A percentile compares a stretch with the other conserved stretches of the same genome.
Evolutionary conservation across 1,284 basidiomycete species (phyloP).

Genomic region (Dichomitus squalens): DNA sequence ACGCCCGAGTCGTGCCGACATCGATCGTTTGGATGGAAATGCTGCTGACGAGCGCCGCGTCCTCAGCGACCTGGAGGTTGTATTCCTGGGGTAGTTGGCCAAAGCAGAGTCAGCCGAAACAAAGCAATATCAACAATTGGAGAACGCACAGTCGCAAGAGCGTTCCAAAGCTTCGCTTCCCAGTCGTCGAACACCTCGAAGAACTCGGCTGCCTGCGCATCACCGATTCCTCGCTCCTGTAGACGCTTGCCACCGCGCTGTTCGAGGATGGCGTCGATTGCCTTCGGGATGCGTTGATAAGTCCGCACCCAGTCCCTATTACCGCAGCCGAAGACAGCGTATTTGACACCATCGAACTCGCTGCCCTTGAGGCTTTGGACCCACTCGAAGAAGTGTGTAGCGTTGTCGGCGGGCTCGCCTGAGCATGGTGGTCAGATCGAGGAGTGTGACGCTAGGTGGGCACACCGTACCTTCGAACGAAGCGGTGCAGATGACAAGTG

Average conservation of each 20-base stretch:
- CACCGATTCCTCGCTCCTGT: slow-evolving; percentile 42
- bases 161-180: slow-evolving; percentile 43
- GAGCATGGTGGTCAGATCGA: neutral
- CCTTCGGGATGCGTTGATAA: slow-evolving; percentile 52
- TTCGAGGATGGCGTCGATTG: slow-evolving; percentile 44
- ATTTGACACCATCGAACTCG: slow-evolving; percentile 42
- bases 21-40: slow-evolving; percentile 39
- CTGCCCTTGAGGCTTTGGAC: slow-evolving; percentile 36
- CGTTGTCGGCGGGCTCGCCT: slow-evolving; percentile 54
- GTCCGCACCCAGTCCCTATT: slow-evolving; percentile 57
- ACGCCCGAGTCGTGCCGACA: slow-evolving; percentile 38
- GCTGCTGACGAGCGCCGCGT: slow-evolving; percentile 11
- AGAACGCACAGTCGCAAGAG: slow-evolving; percentile 35
- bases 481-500: slow-evolving; percentile 51
- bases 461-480: slow-evolving; percentile 47
- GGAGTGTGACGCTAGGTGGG: neutral
- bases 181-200: slow-evolving; percentile 51
- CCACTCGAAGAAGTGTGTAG: slow-evolving; percentile 48
- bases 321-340: slow-evolving; percentile 55
- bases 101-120: neutral
- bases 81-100: slow-evolving; percentile 32
- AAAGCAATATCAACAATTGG: neutral
- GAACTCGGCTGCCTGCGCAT: slow-evolving; percentile 47
- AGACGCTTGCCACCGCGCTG: slow-evolving; percentile 45
- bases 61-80: slow-evolving; percentile 25